Evolutionary conservation across 108 stramenopile genomes (phyloP), one percentile per base, ranked within the genome.

Genomic region (Discostella pseudostelligera): DNA sequence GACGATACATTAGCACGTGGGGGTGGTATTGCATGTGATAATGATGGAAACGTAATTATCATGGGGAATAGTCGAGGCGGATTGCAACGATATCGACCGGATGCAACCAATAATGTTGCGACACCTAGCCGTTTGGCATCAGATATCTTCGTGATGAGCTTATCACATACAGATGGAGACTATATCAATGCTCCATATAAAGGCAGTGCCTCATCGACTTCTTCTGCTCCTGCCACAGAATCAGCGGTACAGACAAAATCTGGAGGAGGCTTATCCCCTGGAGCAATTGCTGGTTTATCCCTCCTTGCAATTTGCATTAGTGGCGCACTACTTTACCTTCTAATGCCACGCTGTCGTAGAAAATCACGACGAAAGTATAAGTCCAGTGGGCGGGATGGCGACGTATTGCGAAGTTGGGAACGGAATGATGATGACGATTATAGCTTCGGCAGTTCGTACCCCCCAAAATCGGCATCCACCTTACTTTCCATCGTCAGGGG

Each of bases 1-100:
- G 75, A 76, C 43, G 75, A 76, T 22, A 76, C 68, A 39, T 48
- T 76, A 14, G 75, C 75, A 0, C 54, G 75, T 45, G 75, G 75
- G 14, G 75, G 75, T n/a, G 75, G 75, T 20, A 35, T 76, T 29
- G 40, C 47, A 14, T 55, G 55, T 12, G 75, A 76, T 45, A 69
- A 64, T 25, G 75, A 69, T 32, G 75, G 75, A 14, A 76, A 76
- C 45, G 67, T 64, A 1, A 64, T 76, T 24, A 54, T 76, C 39
- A 64, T 76, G 67, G 75, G 75, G 25, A 76, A 60, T 49, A 69
- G 48, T 59, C 67, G 75, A 11, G 75, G 75, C 39, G 66, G 67
- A 2, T 61, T 76, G 26, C 75, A 76, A 37, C 44, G 75, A 40
- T 69, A 44, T 59, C 67, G 75, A 21, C 51, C 62, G n/a, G 42